A percentile compares a stretch with the other conserved stretches of the same genome.
Evolutionary conservation across 768 basidiomycete species (phyloP).

Genomic region (Amanita subjunquillea): DNA sequence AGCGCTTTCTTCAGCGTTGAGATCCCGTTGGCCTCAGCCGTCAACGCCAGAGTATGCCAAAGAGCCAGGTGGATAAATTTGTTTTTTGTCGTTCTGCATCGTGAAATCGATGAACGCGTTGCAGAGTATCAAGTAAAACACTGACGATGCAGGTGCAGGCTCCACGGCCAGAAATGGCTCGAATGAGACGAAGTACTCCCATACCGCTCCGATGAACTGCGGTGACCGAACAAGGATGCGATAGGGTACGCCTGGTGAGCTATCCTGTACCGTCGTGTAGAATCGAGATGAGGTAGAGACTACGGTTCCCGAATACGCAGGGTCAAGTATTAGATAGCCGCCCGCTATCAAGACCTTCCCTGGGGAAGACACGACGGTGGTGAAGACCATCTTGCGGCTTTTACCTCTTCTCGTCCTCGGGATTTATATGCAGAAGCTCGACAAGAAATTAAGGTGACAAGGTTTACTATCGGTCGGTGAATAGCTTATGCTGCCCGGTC

Average conservation of each 20-base stretch:
- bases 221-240: conserved; percentile 76
- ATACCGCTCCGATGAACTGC: conserved; percentile 76
- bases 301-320: conserved; percentile 74
- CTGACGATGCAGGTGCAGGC: conserved; percentile 26
- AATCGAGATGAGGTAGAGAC: conserved; percentile 92
- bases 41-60: conserved; percentile 64
- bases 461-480: background rate
- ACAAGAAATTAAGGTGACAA: background rate
- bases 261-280: conserved; percentile 62
- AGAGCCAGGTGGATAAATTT: conserved; percentile 90
- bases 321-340: conserved; percentile 95
- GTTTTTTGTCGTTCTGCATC: conserved; percentile 39
- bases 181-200: conserved; percentile 54
- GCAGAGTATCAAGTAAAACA: background rate
- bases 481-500: background rate
- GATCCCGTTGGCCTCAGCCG: conserved; percentile 44
- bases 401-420: background rate
- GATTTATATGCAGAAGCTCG: background rate
- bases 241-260: conserved; percentile 17
- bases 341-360: conserved; percentile 95
- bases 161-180: conserved; percentile 25
- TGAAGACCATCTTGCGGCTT: conserved; percentile 25
- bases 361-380: conserved; percentile 79
- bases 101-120: background rate
- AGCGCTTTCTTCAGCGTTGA: conserved; percentile 32